These are phyloP conservation scores for Thielaviopsis ethacetica DNA, from an alignment of 2,329 filamentous ascomycete species.

Conservation along the genomic window DNA sequence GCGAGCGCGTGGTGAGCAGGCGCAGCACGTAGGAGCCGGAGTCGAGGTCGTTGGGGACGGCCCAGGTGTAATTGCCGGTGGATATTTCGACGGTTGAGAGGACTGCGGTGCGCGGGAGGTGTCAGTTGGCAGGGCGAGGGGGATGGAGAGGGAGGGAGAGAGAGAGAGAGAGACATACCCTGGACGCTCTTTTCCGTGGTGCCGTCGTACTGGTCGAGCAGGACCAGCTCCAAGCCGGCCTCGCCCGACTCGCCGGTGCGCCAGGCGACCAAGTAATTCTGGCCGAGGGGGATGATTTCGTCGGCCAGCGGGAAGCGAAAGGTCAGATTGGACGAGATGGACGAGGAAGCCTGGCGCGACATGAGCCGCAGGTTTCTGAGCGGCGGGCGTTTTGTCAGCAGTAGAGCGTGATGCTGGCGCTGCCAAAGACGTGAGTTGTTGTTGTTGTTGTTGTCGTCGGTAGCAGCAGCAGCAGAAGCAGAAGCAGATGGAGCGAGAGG, in stretches of 20 bases:
- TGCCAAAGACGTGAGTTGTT: too few relatives aligned
- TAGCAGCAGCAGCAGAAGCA: not conserved
- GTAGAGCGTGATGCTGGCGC: too few relatives aligned
- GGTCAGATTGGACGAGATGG: not conserved
- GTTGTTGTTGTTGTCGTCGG: too few relatives aligned
- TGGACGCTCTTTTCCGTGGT: not conserved
- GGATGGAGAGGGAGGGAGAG: not conserved
- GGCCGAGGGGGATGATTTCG: slow-evolving; percentile 3
- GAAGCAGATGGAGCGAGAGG: not conserved
- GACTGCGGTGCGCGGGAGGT: not conserved
- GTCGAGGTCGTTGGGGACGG: slow-evolving; percentile 3
- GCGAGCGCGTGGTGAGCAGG: slow-evolving; percentile 4
- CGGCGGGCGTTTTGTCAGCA: too few relatives aligned
- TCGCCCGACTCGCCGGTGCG: not conserved
- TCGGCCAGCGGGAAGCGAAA: slow-evolving; percentile 3
- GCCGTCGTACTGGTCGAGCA: slow-evolving; percentile 2
- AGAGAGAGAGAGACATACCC: not conserved
- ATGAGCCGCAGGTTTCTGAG: not conserved
- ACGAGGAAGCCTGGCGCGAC: not conserved
- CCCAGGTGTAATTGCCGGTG: slow-evolving; percentile 6
- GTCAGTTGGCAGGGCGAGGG: too few relatives aligned
- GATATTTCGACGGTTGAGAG: slow-evolving; percentile 2
- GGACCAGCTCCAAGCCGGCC: not conserved
- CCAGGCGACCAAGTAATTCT: not conserved
- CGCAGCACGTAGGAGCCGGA: slow-evolving; percentile 9